Evolutionary conservation across 352 stramenopile species (phyloP).

Genomic region (Paralagenidium karlingii): DNA sequence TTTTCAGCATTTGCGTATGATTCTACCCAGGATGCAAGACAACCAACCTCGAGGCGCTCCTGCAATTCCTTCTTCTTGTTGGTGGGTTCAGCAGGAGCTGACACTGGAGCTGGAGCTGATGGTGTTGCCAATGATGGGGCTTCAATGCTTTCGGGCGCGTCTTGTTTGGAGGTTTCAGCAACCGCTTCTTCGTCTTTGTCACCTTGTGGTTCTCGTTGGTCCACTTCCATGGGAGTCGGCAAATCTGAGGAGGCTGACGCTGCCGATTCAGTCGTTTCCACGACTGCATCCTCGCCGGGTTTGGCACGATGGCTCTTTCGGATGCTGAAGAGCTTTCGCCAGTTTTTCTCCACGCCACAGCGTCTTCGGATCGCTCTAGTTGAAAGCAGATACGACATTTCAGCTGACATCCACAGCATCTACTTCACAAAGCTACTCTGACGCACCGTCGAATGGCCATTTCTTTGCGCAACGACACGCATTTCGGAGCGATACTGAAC

Average conservation of each 20-base stretch:
- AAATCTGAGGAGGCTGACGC: too few relatives aligned
- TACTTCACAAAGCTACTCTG: not conserved
- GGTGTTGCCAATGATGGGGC: too few relatives aligned
- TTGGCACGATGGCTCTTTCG: conserved; percentile 15
- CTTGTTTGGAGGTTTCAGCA: conserved; percentile 1
- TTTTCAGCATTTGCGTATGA: too few relatives aligned
- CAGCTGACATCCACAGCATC: not conserved
- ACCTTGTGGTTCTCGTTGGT: too few relatives aligned
- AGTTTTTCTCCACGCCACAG: conserved; percentile 74
- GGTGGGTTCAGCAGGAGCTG: not conserved
- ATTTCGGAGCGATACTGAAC: conserved; percentile 19
- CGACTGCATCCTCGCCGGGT: not conserved
- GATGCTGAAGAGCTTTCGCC: conserved; percentile 57
- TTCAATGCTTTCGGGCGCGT: conserved; percentile 7
- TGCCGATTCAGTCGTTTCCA: conserved; percentile 4
- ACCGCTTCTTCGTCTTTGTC: not conserved
- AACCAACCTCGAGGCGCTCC: conserved; percentile 2
- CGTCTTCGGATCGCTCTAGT: conserved; percentile 40
- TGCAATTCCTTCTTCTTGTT: conserved; percentile 11
- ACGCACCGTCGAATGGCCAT: conserved; percentile 33
- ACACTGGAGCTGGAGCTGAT: too few relatives aligned
- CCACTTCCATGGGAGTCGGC: too few relatives aligned
- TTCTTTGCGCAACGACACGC: conserved; percentile 16
- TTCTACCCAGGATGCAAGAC: too few relatives aligned
- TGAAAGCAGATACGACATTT: too few relatives aligned